Percentiles rank a stretch among this genome's conserved stretches.
These are phyloP conservation scores for Pseudonitzschia pungens DNA, from an alignment of 108 stramenopile genomes.

Conservation along the genomic window DNA sequence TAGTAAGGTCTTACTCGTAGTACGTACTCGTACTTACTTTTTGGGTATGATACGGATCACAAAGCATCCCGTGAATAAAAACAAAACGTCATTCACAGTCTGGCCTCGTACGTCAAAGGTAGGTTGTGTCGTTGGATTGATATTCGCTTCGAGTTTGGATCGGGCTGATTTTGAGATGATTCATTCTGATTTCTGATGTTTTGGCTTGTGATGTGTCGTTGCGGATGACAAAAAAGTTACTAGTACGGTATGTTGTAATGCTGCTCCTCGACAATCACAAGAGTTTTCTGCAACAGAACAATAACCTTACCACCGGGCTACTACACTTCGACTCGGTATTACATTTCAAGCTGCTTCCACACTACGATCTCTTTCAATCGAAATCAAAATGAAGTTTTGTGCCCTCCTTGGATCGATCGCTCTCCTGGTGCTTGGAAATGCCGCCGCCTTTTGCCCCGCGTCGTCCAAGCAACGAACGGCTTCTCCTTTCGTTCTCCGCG, in stretches of 20 bases:
- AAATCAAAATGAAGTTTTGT: not conserved
- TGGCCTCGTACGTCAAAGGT: not conserved
- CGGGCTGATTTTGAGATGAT: not conserved
- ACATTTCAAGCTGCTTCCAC: too few species aligned
- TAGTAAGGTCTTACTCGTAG: too few species aligned
- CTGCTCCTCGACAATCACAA: too few species aligned
- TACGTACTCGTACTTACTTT: too few species aligned
- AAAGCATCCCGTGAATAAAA: not conserved
- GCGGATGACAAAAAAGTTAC: not conserved
- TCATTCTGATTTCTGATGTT: slow-evolving; percentile 3
- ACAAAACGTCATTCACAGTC: not conserved
- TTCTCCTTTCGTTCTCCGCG: not conserved
- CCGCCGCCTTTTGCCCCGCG: not conserved
- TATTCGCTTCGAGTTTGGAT: too few species aligned
- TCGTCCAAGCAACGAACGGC: not conserved
- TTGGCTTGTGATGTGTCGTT: not conserved
- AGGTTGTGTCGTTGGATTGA: not conserved
- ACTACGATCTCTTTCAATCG: too few species aligned
- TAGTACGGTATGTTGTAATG: too few species aligned
- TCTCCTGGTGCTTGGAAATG: not conserved
- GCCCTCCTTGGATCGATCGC: not conserved
- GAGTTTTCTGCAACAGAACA: not conserved
- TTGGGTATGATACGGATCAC: not conserved
- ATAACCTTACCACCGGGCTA: too few species aligned
- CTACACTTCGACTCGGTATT: too few species aligned